Evolutionary conservation across 768 basidiomycete species (phyloP).

Genomic region (Amanita rubescens): DNA sequence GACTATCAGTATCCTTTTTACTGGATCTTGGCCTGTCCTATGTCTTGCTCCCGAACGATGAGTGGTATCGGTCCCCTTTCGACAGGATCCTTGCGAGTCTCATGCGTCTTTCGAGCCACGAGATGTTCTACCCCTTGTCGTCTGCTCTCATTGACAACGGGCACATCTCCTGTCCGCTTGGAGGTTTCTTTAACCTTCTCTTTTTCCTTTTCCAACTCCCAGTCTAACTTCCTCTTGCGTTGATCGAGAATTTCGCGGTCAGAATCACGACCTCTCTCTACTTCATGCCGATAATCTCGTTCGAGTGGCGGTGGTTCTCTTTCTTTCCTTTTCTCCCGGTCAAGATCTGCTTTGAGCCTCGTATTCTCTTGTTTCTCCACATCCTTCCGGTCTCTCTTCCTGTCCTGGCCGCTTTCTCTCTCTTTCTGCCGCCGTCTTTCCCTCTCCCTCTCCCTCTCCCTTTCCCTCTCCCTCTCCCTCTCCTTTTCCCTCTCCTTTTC

Average conservation of each 20-base stretch:
- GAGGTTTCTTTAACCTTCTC: slow-evolving; percentile 3
- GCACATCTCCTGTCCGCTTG: slow-evolving; percentile 5
- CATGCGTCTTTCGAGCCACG: slow-evolving; percentile 3
- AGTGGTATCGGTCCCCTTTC: background rate
- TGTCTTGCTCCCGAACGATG: slow-evolving; percentile 1
- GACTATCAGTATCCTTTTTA: background rate
- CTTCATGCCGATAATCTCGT: slow-evolving; percentile 1
- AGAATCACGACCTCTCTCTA: slow-evolving; percentile 5
- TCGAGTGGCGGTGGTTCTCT: slow-evolving; percentile 3
- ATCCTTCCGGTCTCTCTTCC: slow-evolving; percentile 14
- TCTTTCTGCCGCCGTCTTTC: slow-evolving; percentile 13
- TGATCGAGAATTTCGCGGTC: slow-evolving; percentile 9
- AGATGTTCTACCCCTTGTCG: slow-evolving; percentile 8
- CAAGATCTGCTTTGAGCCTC: background rate
- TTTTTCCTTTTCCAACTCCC: slow-evolving; percentile 11
- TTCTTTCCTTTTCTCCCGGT: slow-evolving; percentile 12
- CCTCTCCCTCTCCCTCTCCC: slow-evolving; percentile 13
- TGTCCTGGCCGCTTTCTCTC: slow-evolving; percentile 21
- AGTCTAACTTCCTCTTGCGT: slow-evolving; percentile 11
- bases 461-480: slow-evolving; percentile 14
- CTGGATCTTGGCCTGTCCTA: background rate
- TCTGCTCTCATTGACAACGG: slow-evolving; percentile 8
- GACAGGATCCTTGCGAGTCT: slow-evolving; percentile 1
- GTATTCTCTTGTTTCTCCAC: background rate
- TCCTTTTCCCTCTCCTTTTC: slow-evolving; percentile 19